Base-by-base conservation (phyloP, 805 yeast genomes). In the Ogataea corticis region DNA sequence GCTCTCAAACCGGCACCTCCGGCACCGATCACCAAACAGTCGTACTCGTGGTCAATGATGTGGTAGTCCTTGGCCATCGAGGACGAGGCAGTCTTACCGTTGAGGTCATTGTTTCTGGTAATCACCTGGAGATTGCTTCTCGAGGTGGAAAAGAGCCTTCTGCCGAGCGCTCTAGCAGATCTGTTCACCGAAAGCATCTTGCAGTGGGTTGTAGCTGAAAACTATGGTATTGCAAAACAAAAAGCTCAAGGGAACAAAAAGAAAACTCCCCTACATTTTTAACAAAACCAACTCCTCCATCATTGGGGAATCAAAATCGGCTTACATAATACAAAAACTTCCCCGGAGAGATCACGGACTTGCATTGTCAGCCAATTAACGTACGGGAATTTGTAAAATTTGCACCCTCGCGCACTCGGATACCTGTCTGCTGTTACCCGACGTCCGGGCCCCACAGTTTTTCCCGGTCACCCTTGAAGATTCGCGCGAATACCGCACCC, bases 1-100 rank as follows among this genome's bases (percentile, higher is more conserved):
- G 99, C 99, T 73, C 99, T 84, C 50, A 92, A 76, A 66, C 99
- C 99, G 40, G 99, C 99, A 68, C 99, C 99, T 63, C 99, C 99
- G 46, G 99, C 99, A 63, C 99, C 99, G 44, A 92, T 90, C 49
- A 92, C 98, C 40, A 92, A 82, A 77, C 97, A 90, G 75, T 92
- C 99, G 71, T 94, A 92, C 70, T 94, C 98, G 70, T 92, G 99
- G 71, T 92, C 98, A 56, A 92, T 84, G 53, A 92, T 84, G 63
- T 89, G 94, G 70, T 94, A 92, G 63, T 90, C 87, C 55, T 81
- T 74, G 41, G 78, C 72, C 58, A 80, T 72, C 48, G 77, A 73
- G 39, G 70, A 65, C 17, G 85, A 71, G 25, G 86, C 85, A 45
- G 65, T 66, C 54, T 75, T 75, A 55, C 80, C 79, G 45, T 68